Evolutionary conservation across 2,329 filamentous ascomycete genomes (phyloP), one percentile per base, ranked within the genome.

Genomic region (Fusarium stilboides): DNA sequence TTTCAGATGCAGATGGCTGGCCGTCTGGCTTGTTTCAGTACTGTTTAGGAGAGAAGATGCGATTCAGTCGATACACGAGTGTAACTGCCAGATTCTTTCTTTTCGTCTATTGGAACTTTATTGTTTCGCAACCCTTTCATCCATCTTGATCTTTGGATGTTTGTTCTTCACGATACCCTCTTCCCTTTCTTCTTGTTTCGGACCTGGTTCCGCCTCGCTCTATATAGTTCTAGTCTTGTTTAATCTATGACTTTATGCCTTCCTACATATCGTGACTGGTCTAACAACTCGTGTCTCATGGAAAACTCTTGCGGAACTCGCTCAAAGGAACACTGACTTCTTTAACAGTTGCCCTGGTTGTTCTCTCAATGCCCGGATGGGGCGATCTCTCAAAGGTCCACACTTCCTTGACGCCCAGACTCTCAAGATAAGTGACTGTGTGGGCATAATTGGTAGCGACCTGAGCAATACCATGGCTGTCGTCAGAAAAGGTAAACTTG

Each of bases 401-500:
- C 3, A 96, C 81, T 60, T 89, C 83, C 33, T 81, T 76, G 26
- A 95, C 88, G 6, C 89, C 90, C 14, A 93, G 81, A 62, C 82
- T 85, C 68, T 89, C 85, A 57, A 97, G 82, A 77, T 92, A 97
- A 1, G 87, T 84, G 60, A 97, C 80, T 7, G 92, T 89, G 40
- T 87, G 87, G 45, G 78, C 76, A 81, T 96, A 98, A 77, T 97
- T 95, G 51, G 93, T 90, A n/a, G 90, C 94, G 7, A 99, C 87
- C 77, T 99, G 95, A 3, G 88, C 91, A 61, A 94, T 87, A 39
- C 93, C 93, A 82, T 99, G 96, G 78, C 94, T 97, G 80, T 99
- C 96, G 78, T 99, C 96, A 8, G 93, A 97, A 73, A 99, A 86
- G 54, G 94, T 97, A 80, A 98, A 97, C 63, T 87, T 88, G 24